Percentiles rank a stretch among this genome's conserved stretches.
Conservation (phyloP, 164 flowering plant species). For the Cinnamomum chago region DNA sequence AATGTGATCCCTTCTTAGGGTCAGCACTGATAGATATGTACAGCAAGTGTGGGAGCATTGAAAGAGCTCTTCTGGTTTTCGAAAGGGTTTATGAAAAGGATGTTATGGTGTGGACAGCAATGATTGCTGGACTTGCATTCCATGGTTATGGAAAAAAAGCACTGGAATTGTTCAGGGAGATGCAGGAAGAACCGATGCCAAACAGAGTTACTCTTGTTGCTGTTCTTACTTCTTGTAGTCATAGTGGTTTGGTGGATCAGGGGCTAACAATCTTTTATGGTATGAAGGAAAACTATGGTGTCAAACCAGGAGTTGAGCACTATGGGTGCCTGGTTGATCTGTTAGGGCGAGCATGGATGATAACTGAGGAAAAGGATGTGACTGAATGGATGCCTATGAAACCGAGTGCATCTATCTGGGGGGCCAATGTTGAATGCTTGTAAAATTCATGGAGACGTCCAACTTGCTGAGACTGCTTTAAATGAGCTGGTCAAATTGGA, state of each 20-base stretch:
- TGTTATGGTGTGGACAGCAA: slow-evolving; percentile 49
- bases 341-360: slow-evolving; percentile 41
- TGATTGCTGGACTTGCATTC: slow-evolving; percentile 48
- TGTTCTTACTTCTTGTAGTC: slow-evolving; percentile 49
- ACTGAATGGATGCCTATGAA: no score
- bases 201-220: slow-evolving; percentile 43
- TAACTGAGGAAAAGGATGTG: no score
- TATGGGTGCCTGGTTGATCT: slow-evolving; percentile 57
- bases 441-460: no score
- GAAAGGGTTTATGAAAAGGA: slow-evolving; percentile 27
- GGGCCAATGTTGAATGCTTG: no score
- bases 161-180: slow-evolving; percentile 30
- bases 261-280: slow-evolving; percentile 30
- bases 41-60: slow-evolving; percentile 50
- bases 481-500: no score
- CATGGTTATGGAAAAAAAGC: slow-evolving; percentile 45
- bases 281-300: slow-evolving; percentile 36
- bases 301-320: slow-evolving; percentile 43
- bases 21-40: slow-evolving; percentile 53
- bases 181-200: slow-evolving; percentile 36
- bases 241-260: slow-evolving; percentile 39
- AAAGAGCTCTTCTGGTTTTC: slow-evolving; percentile 35
- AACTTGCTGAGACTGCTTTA: no score
- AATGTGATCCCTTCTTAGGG: no score
- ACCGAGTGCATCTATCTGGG: no score